Base-by-base conservation (phyloP, 1,284 basidiomycete species). In the Rhizoctonia solani region DNA sequence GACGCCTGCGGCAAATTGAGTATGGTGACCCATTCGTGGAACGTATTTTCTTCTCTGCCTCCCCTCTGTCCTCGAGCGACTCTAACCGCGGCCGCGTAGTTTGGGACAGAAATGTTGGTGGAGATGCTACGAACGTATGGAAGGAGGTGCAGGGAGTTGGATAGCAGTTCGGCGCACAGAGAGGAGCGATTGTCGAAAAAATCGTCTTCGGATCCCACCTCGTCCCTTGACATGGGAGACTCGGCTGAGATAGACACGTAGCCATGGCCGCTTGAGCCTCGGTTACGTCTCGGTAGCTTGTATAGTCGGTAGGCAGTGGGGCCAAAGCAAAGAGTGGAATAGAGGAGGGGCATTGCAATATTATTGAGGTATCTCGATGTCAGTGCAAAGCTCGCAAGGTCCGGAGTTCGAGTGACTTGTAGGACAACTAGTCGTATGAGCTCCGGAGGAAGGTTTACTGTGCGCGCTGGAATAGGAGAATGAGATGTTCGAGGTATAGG, bases 171-270 rank as follows among this genome's bases (percentile, higher is more conserved):
- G 50, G 61, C 61, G 46, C 61, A 65, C 21, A 65, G 34, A 23
- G 61, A 65, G n/a, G 61, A 65, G 23, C 61, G 49, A 41, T 65
- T 65, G 41, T 65, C 61, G 49, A 65, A 65, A 54, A 27, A 53
- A 50, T 54, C 54, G 14, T 53, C 61, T 41, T 65, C 50, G 39
- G 61, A 29, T 54, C 39, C 61, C 50, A 34, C 61, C 13, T 65
- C 61, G 4, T 27, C 34, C 39, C 50, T 49, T 23, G 39, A 25
- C 16, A 39, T 23, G 46, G 61, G 61, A 19, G 29, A 46, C 61
- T 65, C 61, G 47, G 47, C 42, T 30, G 47, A 63, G 49, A 41
- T 65, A 13, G 61, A 65, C 61, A 65, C 34, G 50, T 65, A 65
- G n/a, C n/a, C n/a, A n/a, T n/a, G n/a, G 61, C 39, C 27, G 50